Conservation (phyloP, 352 stramenopile genomes). For the Globisporangium spinosum region DNA sequence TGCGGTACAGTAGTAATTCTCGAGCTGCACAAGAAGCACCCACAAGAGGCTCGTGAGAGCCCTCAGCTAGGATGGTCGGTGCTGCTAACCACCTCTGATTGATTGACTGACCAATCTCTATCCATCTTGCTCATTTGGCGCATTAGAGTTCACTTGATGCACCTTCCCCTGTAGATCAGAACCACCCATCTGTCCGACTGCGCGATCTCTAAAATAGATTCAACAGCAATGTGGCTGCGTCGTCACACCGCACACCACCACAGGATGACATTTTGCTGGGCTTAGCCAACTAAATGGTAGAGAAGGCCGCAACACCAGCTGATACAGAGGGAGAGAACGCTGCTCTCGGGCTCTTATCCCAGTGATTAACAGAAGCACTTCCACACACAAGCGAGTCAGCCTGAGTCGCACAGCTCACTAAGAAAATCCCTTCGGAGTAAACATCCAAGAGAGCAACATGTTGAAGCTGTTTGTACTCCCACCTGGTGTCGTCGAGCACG, state of each 20-base stretch:
- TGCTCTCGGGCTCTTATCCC: constrained; percentile 2
- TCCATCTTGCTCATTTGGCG: background rate
- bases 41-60: background rate
- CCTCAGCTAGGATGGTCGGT: background rate
- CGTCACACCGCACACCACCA: background rate
- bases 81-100: constrained; percentile 3
- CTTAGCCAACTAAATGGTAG: constrained; percentile 1
- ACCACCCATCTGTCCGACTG: constrained; percentile 3
- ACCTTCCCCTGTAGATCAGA: background rate
- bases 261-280: background rate
- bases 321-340: background rate
- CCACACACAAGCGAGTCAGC: background rate
- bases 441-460: constrained; percentile 6
- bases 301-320: background rate
- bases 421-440: background rate
- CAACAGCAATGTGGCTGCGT: background rate
- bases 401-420: background rate
- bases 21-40: background rate
- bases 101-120: background rate
- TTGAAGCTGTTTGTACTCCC: constrained; percentile 28
- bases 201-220: constrained; percentile 13
- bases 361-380: background rate
- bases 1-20: background rate
- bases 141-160: background rate
- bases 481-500: constrained; percentile 33